Percentiles rank a stretch among this genome's conserved stretches.
phyloP scores from a whole-genome alignment of 2,329 filamentous ascomycete species.

The Ophiostoma populinum region DNA sequence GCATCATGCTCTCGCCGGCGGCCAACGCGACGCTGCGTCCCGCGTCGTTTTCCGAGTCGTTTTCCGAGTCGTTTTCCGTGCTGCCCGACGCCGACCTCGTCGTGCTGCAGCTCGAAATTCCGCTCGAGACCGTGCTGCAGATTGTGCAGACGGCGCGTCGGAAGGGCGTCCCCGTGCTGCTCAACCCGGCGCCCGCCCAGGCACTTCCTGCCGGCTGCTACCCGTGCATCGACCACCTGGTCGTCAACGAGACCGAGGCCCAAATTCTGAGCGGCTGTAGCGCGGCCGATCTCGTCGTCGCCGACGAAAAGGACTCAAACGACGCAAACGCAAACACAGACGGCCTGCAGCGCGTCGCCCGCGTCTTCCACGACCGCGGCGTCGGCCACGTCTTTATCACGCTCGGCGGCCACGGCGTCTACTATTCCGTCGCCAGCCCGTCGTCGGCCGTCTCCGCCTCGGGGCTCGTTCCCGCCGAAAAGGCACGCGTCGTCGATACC shows the following conservation, averaged over 20 bases:
- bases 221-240: conserved; percentile 40
- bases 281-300: conserved; percentile 27
- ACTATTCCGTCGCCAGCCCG: conserved; percentile 32
- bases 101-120: conserved; percentile 46
- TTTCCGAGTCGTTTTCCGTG: conserved; percentile 14
- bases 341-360: conserved; percentile 22
- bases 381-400: conserved; percentile 70
- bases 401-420: conserved; percentile 64
- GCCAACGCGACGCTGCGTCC: conserved; percentile 36
- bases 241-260: conserved; percentile 62
- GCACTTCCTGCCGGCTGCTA: conserved; percentile 18
- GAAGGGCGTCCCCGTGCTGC: conserved; percentile 34
- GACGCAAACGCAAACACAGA: no score
- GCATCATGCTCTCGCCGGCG: conserved; percentile 56
- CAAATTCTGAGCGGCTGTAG: conserved; percentile 26
- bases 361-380: conserved; percentile 41
- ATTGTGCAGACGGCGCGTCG: conserved; percentile 25
- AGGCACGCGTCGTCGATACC: conserved; percentile 70
- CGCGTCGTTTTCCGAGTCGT: conserved; percentile 17
- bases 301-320: conserved; percentile 20
- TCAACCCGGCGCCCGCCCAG: conserved; percentile 57
- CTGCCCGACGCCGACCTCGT: conserved; percentile 31
- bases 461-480: conserved; percentile 42
- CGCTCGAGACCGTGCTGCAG: conserved; percentile 31
- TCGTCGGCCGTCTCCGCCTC: conserved; percentile 19